These are phyloP conservation scores for Euphorbia schlechtendalii DNA, from an alignment of 441 rosid species.

Conservation along the genomic window DNA sequence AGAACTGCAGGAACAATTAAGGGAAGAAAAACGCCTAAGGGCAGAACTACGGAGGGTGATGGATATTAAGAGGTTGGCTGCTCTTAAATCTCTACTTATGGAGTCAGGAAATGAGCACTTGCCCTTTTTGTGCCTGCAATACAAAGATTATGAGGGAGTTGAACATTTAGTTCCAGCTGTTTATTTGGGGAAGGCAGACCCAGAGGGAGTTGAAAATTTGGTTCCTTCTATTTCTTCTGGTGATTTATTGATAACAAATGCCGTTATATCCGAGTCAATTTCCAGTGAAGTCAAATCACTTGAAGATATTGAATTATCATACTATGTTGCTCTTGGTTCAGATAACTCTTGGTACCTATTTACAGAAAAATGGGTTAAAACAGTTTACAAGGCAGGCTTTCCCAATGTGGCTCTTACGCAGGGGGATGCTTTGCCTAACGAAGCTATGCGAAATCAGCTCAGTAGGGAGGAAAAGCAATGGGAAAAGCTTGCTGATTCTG, in stretches of 20 bases:
- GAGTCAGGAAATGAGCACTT: conserved; percentile 62
- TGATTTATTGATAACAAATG: conserved; percentile 36
- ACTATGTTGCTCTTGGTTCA: conserved; percentile 81
- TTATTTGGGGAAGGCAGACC: conserved; percentile 62
- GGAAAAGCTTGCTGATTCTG: conserved; percentile 73
- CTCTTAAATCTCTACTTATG: conserved; percentile 53
- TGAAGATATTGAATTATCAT: conserved; percentile 47
- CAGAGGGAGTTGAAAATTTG: conserved; percentile 46
- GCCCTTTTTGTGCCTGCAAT: conserved; percentile 76
- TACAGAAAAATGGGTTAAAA: conserved; percentile 78
- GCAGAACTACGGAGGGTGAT: conserved; percentile 49
- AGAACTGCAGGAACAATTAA: conserved; percentile 59
- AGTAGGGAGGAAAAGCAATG: conserved; percentile 60
- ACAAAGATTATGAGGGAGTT: conserved; percentile 73
- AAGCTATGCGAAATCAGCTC: conserved; percentile 56
- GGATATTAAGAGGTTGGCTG: conserved; percentile 59
- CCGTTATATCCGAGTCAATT: conserved; percentile 22
- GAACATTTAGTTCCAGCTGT: conserved; percentile 68
- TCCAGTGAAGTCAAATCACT: conserved; percentile 22
- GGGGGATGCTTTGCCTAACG: conserved; percentile 76
- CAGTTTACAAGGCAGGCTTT: conserved; percentile 70
- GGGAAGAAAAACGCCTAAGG: conserved; percentile 59
- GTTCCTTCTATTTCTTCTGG: conserved; percentile 31
- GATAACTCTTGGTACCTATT: conserved; percentile 91
- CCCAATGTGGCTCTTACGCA: conserved; percentile 59